Conservation (phyloP, 1,139 yeast species). For the Geotrichum fermentans region DNA sequence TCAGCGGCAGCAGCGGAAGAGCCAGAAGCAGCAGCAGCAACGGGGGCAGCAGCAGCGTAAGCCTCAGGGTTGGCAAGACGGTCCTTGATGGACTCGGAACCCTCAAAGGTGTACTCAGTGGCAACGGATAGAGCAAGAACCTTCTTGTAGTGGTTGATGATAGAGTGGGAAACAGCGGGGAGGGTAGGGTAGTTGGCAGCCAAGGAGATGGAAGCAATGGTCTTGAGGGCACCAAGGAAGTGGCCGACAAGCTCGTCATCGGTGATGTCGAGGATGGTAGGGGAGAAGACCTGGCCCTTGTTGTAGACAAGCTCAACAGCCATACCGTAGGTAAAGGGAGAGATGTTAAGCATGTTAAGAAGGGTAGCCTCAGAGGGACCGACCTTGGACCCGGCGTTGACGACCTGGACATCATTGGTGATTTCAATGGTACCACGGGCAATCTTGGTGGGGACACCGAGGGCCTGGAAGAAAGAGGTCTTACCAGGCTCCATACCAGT, state of each 20-base stretch:
- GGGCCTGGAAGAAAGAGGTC: conserved; percentile 99
- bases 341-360: conserved; percentile 98
- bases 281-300: conserved; percentile 97
- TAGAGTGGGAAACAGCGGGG: conserved; percentile 98
- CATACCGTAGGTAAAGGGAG: conserved; percentile 99
- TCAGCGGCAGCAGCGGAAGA: conserved; percentile 64
- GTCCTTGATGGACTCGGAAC: conserved; percentile 98
- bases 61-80: conserved; percentile 99
- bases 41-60: conserved; percentile 96
- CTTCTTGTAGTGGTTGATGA: conserved; percentile 99
- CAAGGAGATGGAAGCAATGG: conserved; percentile 93
- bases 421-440: conserved; percentile 99
- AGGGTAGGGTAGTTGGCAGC: conserved; percentile 99
- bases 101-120: conserved; percentile 98
- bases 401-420: conserved; percentile 95
- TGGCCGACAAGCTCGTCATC: conserved; percentile 92
- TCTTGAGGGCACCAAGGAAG: conserved; percentile 87
- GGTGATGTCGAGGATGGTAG: conserved; percentile 94
- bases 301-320: conserved; percentile 94
- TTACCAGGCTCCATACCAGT: conserved; percentile 99
- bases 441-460: conserved; percentile 99
- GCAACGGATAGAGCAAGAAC: conserved; percentile 96
- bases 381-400: conserved; percentile 76
- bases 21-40: conserved; percentile 64
- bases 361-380: conserved; percentile 99